Base-by-base conservation (phyloP, 352 stramenopile species). In the Phytophthora fragariae region DNA sequence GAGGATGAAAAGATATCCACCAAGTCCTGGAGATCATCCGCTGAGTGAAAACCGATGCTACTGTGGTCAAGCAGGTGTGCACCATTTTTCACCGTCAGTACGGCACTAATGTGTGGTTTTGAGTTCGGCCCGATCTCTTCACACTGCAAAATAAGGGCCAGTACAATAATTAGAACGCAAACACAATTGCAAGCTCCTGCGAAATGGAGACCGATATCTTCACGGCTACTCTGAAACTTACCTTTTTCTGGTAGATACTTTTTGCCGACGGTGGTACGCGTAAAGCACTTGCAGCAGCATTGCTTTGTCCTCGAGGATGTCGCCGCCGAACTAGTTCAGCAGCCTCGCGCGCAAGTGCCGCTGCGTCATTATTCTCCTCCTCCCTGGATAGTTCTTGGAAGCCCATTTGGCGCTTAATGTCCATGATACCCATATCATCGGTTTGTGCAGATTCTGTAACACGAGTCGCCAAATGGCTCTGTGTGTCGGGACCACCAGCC, bases 321-420 rank as follows among this genome's bases (percentile, higher is more conserved):
- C 17, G 67, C 8, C 44, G 62, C 14, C 37, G 46, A 44, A 74
- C 37, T 21, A 87, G 71, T 58, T 76, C 81, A 39, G 62, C 82
- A 71, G 64, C 68, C 55, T 83, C 55, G 31, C 72, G 62, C 21
- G 64, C 58, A 44, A 80, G 66, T 33, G 52, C 47, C 17, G 31
- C 46, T 14, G 21, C 53, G n/a, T 79, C 58, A 5, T 77, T 54
- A 3, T 81, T 52, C 37, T 41, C 62, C 12, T 82, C 76, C 27
- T 73, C 66, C 0, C 47, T 35, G 27, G 59, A 73, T 17, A 66
- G 35, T 35, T 82, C 50, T 47, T 83, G 70, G 65, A 88, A 92
- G 5, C 86, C 86, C 67, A 83, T 91, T 64, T 86, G 80, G 17
- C 86, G 82, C 65, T 92, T 93, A 39, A 93, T 84, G 54, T 88